Evolutionary conservation across 2,329 filamentous ascomycete genomes (phyloP).

Genomic region (Cordyceps javanica): DNA sequence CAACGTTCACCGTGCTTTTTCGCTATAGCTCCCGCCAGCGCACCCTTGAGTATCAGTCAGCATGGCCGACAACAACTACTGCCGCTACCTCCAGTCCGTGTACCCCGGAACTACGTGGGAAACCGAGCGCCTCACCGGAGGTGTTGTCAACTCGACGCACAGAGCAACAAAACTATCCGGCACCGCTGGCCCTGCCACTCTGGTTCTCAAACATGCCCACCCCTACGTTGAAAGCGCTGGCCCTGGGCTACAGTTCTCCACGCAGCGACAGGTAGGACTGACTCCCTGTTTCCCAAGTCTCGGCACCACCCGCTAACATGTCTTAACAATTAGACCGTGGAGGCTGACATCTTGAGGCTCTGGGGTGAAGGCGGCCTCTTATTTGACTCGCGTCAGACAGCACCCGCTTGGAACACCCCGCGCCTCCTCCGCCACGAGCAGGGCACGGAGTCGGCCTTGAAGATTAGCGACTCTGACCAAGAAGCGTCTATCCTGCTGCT

Average conservation of each 20-base stretch:
- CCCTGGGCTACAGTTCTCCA: conserved; percentile 14
- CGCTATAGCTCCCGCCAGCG: neutral
- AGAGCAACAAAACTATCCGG: conserved; percentile 13
- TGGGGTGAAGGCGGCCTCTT: conserved; percentile 11
- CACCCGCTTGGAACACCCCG: conserved; percentile 12
- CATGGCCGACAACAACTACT: conserved; percentile 7
- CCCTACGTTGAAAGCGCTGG: conserved; percentile 16
- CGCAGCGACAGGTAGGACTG: conserved; percentile 15
- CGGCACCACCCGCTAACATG: neutral
- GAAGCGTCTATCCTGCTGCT: conserved; percentile 14
- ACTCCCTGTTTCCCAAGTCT: neutral
- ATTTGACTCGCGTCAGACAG: neutral
- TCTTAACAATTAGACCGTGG: conserved; percentile 8
- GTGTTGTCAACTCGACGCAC: conserved; percentile 16
- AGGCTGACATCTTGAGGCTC: conserved; percentile 11
- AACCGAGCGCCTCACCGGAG: conserved; percentile 13
- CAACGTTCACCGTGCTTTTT: neutral
- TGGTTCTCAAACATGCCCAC: conserved; percentile 18
- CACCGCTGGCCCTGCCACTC: conserved; percentile 6
- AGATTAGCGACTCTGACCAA: conserved; percentile 6
- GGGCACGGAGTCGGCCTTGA: conserved; percentile 12
- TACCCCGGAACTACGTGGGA: conserved; percentile 13
- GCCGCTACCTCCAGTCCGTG: conserved; percentile 12
- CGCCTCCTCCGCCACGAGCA: conserved; percentile 13
- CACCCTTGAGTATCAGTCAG: neutral